These are phyloP conservation scores for Coemansia sp. DNA, from an alignment of 192 early-diverging fungal genomes.

Conservation along the genomic window DNA sequence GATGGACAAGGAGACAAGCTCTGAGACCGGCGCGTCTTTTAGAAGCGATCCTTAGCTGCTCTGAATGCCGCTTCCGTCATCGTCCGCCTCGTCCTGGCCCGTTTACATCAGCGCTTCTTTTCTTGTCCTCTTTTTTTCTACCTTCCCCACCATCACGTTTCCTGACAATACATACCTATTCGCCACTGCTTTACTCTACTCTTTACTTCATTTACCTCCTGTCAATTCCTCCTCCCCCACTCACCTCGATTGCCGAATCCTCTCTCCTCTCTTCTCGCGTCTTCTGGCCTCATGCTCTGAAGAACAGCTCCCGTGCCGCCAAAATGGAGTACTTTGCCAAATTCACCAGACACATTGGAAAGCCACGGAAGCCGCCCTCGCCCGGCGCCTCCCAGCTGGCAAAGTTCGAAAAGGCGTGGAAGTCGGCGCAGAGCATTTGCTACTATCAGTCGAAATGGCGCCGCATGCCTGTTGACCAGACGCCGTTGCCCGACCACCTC, in stretches of 20 bases:
- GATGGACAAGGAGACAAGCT: no score
- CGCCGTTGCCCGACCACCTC: slow-evolving; percentile 73
- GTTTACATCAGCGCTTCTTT: no score
- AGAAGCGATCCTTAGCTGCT: no score
- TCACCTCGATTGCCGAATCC: no score
- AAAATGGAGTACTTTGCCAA: slow-evolving; percentile 69
- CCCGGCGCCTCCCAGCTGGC: slow-evolving; percentile 63
- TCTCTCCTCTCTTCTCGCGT: no score
- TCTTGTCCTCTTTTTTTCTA: neutral
- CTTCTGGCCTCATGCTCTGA: no score
- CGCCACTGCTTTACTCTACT: neutral
- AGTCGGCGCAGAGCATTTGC: slow-evolving; percentile 48
- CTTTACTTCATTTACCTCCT: neutral
- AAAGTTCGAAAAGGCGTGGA: slow-evolving; percentile 75
- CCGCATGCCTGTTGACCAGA: slow-evolving; percentile 61
- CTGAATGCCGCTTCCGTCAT: no score
- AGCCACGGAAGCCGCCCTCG: slow-evolving; percentile 61
- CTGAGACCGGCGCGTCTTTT: no score
- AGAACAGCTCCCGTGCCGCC: neutral
- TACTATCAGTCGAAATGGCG: slow-evolving; percentile 52
- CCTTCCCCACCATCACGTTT: neutral
- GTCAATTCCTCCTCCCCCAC: no score
- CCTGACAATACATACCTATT: neutral
- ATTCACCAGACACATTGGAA: slow-evolving; percentile 63
- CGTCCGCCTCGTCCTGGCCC: no score